Evolutionary conservation across 176 grass and related monocot genomes (phyloP).

Genomic region (Leersia perrieri): DNA sequence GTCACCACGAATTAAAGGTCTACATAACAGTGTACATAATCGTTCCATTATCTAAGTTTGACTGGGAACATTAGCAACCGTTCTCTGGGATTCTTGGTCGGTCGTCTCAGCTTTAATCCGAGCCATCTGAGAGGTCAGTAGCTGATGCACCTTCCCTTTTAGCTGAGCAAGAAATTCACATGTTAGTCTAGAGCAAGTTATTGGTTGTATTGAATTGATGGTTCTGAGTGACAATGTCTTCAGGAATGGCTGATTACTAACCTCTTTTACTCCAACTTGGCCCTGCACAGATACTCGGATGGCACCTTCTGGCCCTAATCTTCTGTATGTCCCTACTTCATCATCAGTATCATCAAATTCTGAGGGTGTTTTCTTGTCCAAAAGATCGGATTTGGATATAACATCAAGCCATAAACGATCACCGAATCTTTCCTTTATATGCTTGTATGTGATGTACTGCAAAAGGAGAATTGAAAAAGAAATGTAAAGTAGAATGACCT

Average conservation of each 20-base stretch:
- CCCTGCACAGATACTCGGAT: constrained; percentile 62
- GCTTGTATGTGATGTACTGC: constrained; percentile 76
- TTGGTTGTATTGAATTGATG: neutral
- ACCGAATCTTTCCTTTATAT: constrained; percentile 67
- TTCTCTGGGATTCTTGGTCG: neutral
- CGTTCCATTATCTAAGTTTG: neutral
- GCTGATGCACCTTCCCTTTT: constrained; percentile 63
- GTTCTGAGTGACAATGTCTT: neutral
- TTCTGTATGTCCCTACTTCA: constrained; percentile 51
- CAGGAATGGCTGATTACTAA: constrained; percentile 13
- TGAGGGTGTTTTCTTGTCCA: constrained; percentile 35
- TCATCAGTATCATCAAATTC: constrained; percentile 10
- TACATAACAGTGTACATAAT: neutral
- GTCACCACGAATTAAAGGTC: neutral
- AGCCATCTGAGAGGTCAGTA: constrained; percentile 66
- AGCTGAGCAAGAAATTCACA: constrained; percentile 37
- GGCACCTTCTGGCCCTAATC: constrained; percentile 58
- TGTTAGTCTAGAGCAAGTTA: neutral
- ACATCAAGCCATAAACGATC: constrained; percentile 80
- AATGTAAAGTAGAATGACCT: neutral
- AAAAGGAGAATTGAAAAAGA: neutral
- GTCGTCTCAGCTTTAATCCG: constrained; percentile 31
- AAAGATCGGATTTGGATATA: constrained; percentile 87
- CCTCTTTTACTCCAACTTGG: constrained; percentile 62
- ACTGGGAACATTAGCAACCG: neutral